Evolutionary conservation across 345 rosid species (phyloP).

Genomic region (Eucalyptus cloeziana): DNA sequence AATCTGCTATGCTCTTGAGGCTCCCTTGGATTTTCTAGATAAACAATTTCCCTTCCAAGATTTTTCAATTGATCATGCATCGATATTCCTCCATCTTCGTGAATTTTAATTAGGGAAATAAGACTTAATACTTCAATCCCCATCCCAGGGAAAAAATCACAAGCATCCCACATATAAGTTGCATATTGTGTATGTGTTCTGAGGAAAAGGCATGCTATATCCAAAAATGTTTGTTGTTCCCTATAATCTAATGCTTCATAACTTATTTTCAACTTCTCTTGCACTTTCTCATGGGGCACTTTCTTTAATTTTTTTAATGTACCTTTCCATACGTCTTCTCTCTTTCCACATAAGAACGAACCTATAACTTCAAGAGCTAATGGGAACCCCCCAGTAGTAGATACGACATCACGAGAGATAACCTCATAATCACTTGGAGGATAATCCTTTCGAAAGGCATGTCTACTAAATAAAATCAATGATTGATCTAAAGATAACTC

Average conservation of each 20-base stretch:
- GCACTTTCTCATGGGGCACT: background rate
- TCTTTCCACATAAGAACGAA: too few species aligned
- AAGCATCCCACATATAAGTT: background rate
- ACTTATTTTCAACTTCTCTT: background rate
- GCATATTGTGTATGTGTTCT: background rate
- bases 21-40: background rate
- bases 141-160: background rate
- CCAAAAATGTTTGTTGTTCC: background rate
- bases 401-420: background rate
- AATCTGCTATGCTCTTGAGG: background rate
- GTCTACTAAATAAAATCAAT: background rate
- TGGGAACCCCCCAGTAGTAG: background rate
- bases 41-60: background rate
- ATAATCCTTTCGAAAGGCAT: rapidly evolving
- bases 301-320: too few species aligned
- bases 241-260: background rate
- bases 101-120: background rate
- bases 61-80: background rate
- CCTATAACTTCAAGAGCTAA: background rate
- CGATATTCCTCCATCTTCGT: rapidly evolving
- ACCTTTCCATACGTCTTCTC: background rate
- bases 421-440: rapidly evolving
- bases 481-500: background rate
- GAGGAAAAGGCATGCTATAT: background rate
- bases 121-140: background rate